These are phyloP conservation scores for Alectoria sarmentosa DNA, from an alignment of 495 filamentous ascomycete genomes.

Conservation along the genomic window DNA sequence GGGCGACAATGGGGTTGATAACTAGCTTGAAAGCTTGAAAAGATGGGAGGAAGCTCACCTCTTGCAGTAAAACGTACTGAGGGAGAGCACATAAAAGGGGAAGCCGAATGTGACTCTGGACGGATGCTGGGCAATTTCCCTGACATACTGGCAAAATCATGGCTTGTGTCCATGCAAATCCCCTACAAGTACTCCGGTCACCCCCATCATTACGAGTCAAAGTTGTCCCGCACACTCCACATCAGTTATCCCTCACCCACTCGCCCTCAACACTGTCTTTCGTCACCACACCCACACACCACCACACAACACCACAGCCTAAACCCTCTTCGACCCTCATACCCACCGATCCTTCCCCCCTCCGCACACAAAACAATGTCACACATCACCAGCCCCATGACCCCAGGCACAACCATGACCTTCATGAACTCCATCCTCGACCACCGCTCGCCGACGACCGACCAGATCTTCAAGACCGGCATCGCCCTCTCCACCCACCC, in stretches of 20 bases:
- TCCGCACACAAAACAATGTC: background rate
- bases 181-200: no score
- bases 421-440: background rate
- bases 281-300: background rate
- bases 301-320: no score
- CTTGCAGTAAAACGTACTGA: background rate
- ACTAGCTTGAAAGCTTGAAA: background rate
- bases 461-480: background rate
- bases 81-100: background rate
- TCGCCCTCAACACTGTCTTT: background rate
- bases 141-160: no score
- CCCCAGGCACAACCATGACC: background rate
- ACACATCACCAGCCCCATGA: background rate
- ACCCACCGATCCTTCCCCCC: background rate
- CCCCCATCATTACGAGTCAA: no score
- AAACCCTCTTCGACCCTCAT: background rate
- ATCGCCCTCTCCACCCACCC: constrained; percentile 1
- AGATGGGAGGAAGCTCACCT: background rate
- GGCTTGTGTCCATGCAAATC: no score
- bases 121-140: no score
- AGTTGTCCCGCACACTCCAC: background rate
- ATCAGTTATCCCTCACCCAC: background rate
- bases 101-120: no score
- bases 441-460: background rate
- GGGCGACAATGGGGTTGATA: background rate